A percentile compares a stretch with the other conserved stretches of the same genome.
These are phyloP conservation scores for Phylloboletellus chloephorus DNA, from an alignment of 1,284 basidiomycete genomes.

Conservation along the genomic window DNA sequence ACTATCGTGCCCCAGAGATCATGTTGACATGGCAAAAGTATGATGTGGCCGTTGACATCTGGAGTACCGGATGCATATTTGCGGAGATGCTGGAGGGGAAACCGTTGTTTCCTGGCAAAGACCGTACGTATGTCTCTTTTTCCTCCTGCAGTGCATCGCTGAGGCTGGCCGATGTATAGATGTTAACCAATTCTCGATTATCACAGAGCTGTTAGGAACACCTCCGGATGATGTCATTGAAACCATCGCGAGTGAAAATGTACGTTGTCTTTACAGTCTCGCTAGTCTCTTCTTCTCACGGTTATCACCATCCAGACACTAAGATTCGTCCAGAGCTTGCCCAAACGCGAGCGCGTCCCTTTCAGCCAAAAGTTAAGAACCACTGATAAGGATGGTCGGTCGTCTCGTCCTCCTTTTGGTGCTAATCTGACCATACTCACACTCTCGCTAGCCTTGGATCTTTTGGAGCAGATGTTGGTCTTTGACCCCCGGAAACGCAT, in stretches of 20 bases:
- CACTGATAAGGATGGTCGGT: slow-evolving; percentile 77
- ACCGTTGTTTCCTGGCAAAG: slow-evolving; percentile 98
- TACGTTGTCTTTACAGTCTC: slow-evolving; percentile 36
- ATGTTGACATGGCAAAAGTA: slow-evolving; percentile 99
- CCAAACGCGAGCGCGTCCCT: slow-evolving; percentile 92
- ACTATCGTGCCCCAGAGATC: slow-evolving; percentile 98
- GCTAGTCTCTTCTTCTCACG: slow-evolving; percentile 15
- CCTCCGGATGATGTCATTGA: slow-evolving; percentile 99
- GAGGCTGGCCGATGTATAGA: slow-evolving; percentile 47
- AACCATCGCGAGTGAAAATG: slow-evolving; percentile 97
- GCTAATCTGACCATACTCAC: slow-evolving; percentile 13
- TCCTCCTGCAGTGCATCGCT: background rate
- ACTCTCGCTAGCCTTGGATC: slow-evolving; percentile 71
- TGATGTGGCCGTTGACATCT: slow-evolving; percentile 98
- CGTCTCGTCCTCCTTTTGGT: background rate
- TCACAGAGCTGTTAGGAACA: slow-evolving; percentile 96
- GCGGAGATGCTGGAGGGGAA: slow-evolving; percentile 99
- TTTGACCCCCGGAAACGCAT: slow-evolving; percentile 98
- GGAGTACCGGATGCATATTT: slow-evolving; percentile 99
- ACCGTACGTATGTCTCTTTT: slow-evolving; percentile 56
- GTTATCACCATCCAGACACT: slow-evolving; percentile 63
- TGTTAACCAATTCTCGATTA: slow-evolving; percentile 99
- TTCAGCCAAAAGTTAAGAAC: slow-evolving; percentile 93
- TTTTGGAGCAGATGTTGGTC: slow-evolving; percentile 98
- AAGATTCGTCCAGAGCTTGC: slow-evolving; percentile 96